phyloP scores from a whole-genome alignment of 1,284 basidiomycete genomes.

The Mycena citricolor region DNA sequence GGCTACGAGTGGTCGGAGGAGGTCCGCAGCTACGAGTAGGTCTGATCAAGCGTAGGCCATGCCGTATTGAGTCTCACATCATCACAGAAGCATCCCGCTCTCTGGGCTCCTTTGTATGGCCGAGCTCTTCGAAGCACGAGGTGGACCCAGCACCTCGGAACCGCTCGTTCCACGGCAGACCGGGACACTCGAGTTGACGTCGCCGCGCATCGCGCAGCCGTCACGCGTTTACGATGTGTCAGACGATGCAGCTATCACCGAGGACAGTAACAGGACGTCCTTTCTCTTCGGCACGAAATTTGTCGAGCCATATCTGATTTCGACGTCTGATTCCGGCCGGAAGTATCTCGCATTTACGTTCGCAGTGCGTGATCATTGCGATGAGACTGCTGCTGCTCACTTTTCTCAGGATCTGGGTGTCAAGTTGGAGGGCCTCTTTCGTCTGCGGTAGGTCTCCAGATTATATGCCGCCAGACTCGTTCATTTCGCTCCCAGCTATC shows the following conservation, averaged over 20 bases:
- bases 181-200: neutral
- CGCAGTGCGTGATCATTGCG: slow-evolving; percentile 6
- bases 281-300: slow-evolving; percentile 16
- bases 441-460: slow-evolving; percentile 47
- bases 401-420: slow-evolving; percentile 56
- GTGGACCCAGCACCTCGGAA: slow-evolving; percentile 19
- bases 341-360: slow-evolving; percentile 18
- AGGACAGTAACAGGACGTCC: slow-evolving; percentile 7
- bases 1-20: slow-evolving; percentile 28
- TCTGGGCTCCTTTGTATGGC: slow-evolving; percentile 61
- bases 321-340: neutral
- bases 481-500: slow-evolving; percentile 2
- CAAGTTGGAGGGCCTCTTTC: slow-evolving; percentile 56
- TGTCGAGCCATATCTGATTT: slow-evolving; percentile 9
- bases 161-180: no score
- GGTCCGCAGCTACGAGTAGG: slow-evolving; percentile 31
- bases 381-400: neutral
- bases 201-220: neutral
- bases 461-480: no score
- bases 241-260: slow-evolving; percentile 23
- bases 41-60: neutral
- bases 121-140: slow-evolving; percentile 58
- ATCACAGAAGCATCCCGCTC: slow-evolving; percentile 44
- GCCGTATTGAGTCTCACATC: neutral
- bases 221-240: slow-evolving; percentile 12